Base-by-base conservation (phyloP, 495 filamentous ascomycete genomes). In the Schizothecium vesticola region DNA sequence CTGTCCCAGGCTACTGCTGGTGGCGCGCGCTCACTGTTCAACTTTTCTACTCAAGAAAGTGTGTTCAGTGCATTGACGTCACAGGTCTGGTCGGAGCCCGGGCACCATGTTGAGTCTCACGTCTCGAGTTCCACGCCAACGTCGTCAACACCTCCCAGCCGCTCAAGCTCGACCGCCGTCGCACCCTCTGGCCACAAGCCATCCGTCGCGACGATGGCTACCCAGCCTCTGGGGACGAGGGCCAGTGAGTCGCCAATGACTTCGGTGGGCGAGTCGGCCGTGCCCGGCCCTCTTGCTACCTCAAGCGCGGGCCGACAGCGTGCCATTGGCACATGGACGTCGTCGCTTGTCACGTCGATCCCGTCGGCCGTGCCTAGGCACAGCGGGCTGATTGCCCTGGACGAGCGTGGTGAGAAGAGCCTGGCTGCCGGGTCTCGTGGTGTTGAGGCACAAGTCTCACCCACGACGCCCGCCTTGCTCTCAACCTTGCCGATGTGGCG, bases 401-500 rank as follows among this genome's bases (percentile, higher is more conserved):
- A n/a, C 43, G 43, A 51, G 43, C 19, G 43, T 51, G 16, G 43
- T 51, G 43, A 51, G 43, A 51, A 51, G 43, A n/a, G 16, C 43
- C 16, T n/a, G 43, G 43, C 43, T 51, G 19, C 43, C 43, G 43
- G 16, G 43, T 51, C 43, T 51, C 43, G 43, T n/a, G 43, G 43
- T 51, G 16, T n/a, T 26, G 58, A 26, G 29, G 64, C 64, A 59
- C 59, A 66, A 33, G 64, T 29, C 31, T 69, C 68, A 26, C 25
- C 23, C 4, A 24, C 70, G 64, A 57, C 69, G 56, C 68, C 68
- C 51, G 64, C 63, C 10, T 25, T 65, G 59, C 12, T 63, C 71
- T 67, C 72, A 65, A 73, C 70, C 63, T 64, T 69, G 70, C 75
- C 73, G 64, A 69, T 70, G 26, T 71, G 70, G 68, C 69, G 65